Evolutionary conservation across 2,329 filamentous ascomycete genomes (phyloP).

Genomic region (Neopestalotiopsis clavispora): DNA sequence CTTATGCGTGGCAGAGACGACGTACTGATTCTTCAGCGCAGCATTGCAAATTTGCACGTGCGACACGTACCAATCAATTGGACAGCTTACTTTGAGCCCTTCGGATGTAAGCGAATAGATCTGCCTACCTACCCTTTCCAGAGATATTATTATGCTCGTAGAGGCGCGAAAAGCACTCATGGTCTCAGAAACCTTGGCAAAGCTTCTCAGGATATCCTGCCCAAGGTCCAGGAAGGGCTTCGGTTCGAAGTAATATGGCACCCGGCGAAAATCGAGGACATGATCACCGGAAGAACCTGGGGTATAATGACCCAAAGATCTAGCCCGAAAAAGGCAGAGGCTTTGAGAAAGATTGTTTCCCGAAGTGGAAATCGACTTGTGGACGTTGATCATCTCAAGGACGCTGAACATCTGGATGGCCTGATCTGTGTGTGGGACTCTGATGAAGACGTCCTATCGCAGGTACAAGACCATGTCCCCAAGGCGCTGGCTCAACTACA

Average conservation of each 20-base stretch:
- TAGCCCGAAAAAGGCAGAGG: conserved; percentile 15
- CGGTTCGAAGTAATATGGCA: conserved; percentile 27
- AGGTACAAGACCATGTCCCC: conserved; percentile 24
- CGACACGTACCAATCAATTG: conserved; percentile 34
- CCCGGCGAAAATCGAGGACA: conserved; percentile 16
- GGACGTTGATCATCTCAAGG: conserved; percentile 22
- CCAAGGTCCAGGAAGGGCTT: conserved; percentile 13
- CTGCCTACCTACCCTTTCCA: conserved; percentile 39
- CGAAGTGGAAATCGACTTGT: conserved; percentile 21
- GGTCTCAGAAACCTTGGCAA: conserved; percentile 8
- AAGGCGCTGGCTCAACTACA: conserved; percentile 31
- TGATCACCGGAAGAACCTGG: conserved; percentile 21
- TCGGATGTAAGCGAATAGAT: conserved; percentile 30
- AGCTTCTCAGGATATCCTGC: background rate
- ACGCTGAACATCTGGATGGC: conserved; percentile 30
- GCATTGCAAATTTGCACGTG: conserved; percentile 30
- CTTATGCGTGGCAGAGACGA: conserved; percentile 24
- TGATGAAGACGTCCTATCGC: conserved; percentile 24
- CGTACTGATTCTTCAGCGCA: conserved; percentile 25
- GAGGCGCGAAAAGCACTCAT: background rate
- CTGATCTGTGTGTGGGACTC: conserved; percentile 31
- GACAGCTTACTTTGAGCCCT: conserved; percentile 33
- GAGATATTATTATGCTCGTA: conserved; percentile 21
- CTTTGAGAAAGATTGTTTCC: conserved; percentile 18
- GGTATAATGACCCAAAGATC: conserved; percentile 21